These are phyloP conservation scores for Pestalotiopsis sp. DNA, from an alignment of 2,329 filamentous ascomycete genomes.

Conservation along the genomic window DNA sequence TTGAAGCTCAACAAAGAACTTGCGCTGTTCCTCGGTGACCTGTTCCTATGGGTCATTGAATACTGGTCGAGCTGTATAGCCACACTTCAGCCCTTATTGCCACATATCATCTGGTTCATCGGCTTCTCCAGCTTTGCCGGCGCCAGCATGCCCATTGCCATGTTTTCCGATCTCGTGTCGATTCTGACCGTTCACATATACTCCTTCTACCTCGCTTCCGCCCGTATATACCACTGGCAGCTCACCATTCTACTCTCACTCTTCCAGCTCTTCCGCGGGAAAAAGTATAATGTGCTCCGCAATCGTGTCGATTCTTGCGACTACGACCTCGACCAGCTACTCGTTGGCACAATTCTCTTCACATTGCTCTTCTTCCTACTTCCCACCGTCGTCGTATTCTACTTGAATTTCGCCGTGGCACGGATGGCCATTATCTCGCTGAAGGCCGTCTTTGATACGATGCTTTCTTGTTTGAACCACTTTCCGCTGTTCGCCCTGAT, in stretches of 20 bases:
- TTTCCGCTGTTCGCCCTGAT: slow-evolving; percentile 97
- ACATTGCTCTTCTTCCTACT: slow-evolving; percentile 93
- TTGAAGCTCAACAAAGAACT: slow-evolving; percentile 94
- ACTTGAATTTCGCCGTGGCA: slow-evolving; percentile 91
- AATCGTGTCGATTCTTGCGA: slow-evolving; percentile 99
- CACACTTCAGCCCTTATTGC: slow-evolving; percentile 76
- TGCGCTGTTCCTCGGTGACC: slow-evolving; percentile 87
- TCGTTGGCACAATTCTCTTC: slow-evolving; percentile 95
- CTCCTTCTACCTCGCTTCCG: slow-evolving; percentile 95
- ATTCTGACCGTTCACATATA: slow-evolving; percentile 94
- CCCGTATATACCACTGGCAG: slow-evolving; percentile 98
- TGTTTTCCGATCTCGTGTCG: slow-evolving; percentile 92
- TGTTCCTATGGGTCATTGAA: slow-evolving; percentile 98
- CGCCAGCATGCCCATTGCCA: slow-evolving; percentile 92
- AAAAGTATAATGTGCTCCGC: slow-evolving; percentile 94
- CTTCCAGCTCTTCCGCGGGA: slow-evolving; percentile 98
- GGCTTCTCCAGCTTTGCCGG: slow-evolving; percentile 94
- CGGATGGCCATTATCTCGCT: slow-evolving; percentile 93
- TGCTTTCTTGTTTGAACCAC: slow-evolving; percentile 92
- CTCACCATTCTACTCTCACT: slow-evolving; percentile 93
- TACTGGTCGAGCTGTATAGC: slow-evolving; percentile 91
- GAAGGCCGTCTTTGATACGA: slow-evolving; percentile 88
- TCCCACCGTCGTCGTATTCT: slow-evolving; percentile 94
- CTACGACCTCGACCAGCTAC: slow-evolving; percentile 94
- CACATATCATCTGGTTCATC: slow-evolving; percentile 85